phyloP scores from a whole-genome alignment of 805 yeast species.

The Barnettozyma vustinii region DNA sequence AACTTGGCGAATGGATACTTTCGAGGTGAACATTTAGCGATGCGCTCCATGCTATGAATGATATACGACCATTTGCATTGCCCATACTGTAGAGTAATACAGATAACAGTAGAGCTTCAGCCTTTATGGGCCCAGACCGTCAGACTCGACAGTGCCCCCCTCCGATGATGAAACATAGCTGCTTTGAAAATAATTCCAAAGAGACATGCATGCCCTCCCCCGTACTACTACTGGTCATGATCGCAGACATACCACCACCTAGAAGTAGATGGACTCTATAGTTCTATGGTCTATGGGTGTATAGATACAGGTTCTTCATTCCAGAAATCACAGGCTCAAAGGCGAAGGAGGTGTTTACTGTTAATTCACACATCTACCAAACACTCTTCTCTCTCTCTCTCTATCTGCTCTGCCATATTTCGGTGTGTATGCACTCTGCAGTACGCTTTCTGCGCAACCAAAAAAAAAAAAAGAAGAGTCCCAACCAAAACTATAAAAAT shows the following conservation, averaged over 20 bases:
- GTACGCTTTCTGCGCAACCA: not conserved
- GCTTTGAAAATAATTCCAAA: not conserved
- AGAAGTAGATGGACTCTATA: too few species aligned
- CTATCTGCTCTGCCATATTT: not conserved
- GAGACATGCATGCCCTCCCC: not conserved
- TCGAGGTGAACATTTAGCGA: not conserved
- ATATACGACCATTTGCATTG: not conserved
- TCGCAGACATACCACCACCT: too few species aligned
- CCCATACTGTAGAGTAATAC: not conserved
- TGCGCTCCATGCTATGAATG: not conserved
- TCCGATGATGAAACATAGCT: not conserved
- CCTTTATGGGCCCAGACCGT: not conserved
- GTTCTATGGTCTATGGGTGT: too few species aligned
- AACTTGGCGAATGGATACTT: conserved; percentile 2
- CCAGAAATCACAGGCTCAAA: too few species aligned
- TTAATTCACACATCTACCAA: too few species aligned
- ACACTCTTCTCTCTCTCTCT: too few species aligned
- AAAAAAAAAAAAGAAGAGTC: too few species aligned
- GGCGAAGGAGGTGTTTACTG: too few species aligned
- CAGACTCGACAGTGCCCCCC: not conserved
- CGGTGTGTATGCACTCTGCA: not conserved
- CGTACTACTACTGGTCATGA: too few species aligned
- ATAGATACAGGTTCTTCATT: too few species aligned
- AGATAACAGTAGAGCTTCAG: too few species aligned
- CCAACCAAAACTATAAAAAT: not conserved